Evolutionary conservation across 805 yeast species (phyloP).

Genomic region (Lipomyces japonicus): DNA sequence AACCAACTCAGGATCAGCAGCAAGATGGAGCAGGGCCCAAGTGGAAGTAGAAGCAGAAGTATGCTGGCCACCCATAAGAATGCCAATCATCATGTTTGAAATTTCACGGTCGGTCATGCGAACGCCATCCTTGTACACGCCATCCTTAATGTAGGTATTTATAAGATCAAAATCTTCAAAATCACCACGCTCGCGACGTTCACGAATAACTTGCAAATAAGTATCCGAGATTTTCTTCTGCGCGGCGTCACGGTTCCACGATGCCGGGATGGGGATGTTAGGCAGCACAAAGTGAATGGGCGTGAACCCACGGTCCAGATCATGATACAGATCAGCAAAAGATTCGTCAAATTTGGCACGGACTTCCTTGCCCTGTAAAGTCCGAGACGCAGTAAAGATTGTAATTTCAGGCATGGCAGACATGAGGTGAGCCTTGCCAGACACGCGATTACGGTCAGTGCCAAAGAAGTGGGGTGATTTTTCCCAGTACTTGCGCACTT

Average conservation of each 20-base stretch:
- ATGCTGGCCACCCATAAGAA: conserved; percentile 98
- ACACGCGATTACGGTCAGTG: conserved; percentile 36
- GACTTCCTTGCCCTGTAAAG: conserved; percentile 87
- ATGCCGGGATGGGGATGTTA: conserved; percentile 81
- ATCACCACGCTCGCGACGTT: conserved; percentile 73
- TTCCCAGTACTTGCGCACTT: conserved; percentile 63
- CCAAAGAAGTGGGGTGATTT: conserved; percentile 47
- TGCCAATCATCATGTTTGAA: conserved; percentile 89
- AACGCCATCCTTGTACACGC: conserved; percentile 89
- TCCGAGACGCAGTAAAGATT: conserved; percentile 90
- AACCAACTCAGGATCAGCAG: conserved; percentile 80
- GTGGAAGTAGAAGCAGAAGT: conserved; percentile 95
- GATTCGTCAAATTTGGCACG: conserved; percentile 75
- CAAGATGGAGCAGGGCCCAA: conserved; percentile 89
- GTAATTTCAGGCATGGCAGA: conserved; percentile 91
- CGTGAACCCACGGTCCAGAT: conserved; percentile 94
- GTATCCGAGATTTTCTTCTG: conserved; percentile 76
- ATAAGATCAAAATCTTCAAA: conserved; percentile 76
- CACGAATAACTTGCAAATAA: conserved; percentile 70
- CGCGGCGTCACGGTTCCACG: conserved; percentile 81
- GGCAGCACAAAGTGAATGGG: conserved; percentile 96
- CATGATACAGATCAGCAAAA: conserved; percentile 81
- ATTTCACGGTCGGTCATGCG: conserved; percentile 93
- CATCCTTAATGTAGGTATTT: conserved; percentile 76
- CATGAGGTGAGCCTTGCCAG: conserved; percentile 50